phyloP scores from a whole-genome alignment of 208 protist genomes.

The Herpetomonas muscarum region DNA sequence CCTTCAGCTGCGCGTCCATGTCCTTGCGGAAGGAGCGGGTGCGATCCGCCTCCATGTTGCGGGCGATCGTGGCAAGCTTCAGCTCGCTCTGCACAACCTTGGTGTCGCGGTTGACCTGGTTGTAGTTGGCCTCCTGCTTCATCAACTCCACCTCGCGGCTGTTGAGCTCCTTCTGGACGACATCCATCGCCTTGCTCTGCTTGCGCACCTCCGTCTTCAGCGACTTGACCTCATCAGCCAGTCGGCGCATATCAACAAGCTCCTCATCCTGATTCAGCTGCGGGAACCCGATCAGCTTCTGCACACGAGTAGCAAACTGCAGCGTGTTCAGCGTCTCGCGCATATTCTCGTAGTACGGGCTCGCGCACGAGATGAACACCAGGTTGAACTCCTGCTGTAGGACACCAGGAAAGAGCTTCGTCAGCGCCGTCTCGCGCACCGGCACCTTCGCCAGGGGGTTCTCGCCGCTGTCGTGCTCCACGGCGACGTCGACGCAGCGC shows the following conservation, averaged over 20 bases:
- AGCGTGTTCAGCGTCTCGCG: slow-evolving; percentile 71
- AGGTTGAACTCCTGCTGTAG: slow-evolving; percentile 79
- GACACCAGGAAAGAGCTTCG: slow-evolving; percentile 57
- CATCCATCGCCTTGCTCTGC: slow-evolving; percentile 54
- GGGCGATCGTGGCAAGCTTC: slow-evolving; percentile 39
- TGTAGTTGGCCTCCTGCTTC: slow-evolving; percentile 75
- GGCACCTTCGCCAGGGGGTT: slow-evolving; percentile 84
- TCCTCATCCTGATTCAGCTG: slow-evolving; percentile 68
- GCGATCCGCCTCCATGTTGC: slow-evolving; percentile 43
- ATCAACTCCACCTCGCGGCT: slow-evolving; percentile 81
- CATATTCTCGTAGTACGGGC: slow-evolving; percentile 79
- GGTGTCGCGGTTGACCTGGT: slow-evolving; percentile 30
- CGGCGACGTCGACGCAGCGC: slow-evolving; percentile 79
- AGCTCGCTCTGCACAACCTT: slow-evolving; percentile 32
- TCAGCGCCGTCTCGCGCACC: slow-evolving; percentile 75
- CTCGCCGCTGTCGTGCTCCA: slow-evolving; percentile 80
- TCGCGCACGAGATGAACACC: slow-evolving; percentile 65
- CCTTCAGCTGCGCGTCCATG: slow-evolving; percentile 27
- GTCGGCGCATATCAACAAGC: slow-evolving; percentile 68
- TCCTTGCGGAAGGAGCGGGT: slow-evolving; percentile 26
- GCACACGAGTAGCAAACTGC: slow-evolving; percentile 48
- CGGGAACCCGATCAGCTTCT: slow-evolving; percentile 54
- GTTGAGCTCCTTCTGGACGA: slow-evolving; percentile 84
- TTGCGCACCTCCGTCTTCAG: slow-evolving; percentile 58
- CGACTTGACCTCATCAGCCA: slow-evolving; percentile 79